Conservation (phyloP, 495 filamentous ascomycete species). For the Trichocladium antarcticum region DNA sequence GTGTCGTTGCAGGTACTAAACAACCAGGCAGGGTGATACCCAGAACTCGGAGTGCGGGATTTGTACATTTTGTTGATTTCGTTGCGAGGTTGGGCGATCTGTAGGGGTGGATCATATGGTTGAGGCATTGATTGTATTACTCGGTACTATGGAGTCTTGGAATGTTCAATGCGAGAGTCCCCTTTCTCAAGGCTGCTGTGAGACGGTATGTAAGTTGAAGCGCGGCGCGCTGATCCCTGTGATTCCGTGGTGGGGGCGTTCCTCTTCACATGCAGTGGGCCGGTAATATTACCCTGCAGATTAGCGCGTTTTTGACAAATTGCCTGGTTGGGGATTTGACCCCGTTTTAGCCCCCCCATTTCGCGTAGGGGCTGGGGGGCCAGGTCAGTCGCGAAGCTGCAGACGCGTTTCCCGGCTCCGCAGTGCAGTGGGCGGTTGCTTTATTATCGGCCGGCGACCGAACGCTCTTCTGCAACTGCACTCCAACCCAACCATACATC, state of each 20-base stretch:
- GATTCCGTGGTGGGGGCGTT: no score
- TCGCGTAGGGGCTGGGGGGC: not conserved
- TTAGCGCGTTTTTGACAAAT: slow-evolving; percentile 3
- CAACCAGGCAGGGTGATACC: slow-evolving; percentile 11
- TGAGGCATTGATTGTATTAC: no score
- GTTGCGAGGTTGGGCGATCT: no score
- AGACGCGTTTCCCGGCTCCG: not conserved
- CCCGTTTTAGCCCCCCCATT: not conserved
- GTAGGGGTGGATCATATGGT: no score
- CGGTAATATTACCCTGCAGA: no score
- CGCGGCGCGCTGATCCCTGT: slow-evolving; percentile 5
- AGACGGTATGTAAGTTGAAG: no score
- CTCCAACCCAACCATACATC: no score
- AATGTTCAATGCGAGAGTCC: not conserved
- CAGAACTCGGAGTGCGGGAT: not conserved
- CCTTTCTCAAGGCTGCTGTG: no score
- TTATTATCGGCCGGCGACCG: not conserved
- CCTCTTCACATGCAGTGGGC: no score
- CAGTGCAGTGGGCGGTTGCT: not conserved
- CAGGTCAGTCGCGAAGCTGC: not conserved
- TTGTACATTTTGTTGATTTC: not conserved
- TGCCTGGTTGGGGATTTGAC: not conserved
- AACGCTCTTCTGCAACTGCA: not conserved
- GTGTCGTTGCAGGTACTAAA: not conserved
- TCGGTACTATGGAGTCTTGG: no score